phyloP scores from a whole-genome alignment of 257 asterid species.

The Petunia secreta region DNA sequence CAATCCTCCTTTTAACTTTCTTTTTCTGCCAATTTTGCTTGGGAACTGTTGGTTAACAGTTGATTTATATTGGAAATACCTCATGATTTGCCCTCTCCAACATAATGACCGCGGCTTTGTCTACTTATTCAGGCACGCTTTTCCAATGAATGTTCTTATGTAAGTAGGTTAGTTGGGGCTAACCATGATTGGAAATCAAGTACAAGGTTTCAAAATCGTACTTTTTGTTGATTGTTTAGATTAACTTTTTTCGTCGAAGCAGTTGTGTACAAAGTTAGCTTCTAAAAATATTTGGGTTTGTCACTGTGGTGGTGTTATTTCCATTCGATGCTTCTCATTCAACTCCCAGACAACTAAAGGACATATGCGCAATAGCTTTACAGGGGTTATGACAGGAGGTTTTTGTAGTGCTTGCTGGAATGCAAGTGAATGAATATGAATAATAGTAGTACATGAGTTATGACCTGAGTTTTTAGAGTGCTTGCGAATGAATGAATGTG shows the following conservation, averaged over 20 bases:
- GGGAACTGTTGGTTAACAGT: constrained; percentile 14
- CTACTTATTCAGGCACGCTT: not conserved
- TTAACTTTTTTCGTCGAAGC: not conserved
- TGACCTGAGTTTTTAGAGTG: too few species aligned
- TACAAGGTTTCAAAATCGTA: not conserved
- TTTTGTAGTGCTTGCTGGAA: too few species aligned
- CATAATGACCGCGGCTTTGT: not conserved
- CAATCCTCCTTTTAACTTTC: not conserved
- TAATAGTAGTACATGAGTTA: too few species aligned
- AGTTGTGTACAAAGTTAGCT: not conserved
- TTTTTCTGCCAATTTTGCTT: constrained; percentile 17
- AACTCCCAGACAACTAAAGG: too few species aligned
- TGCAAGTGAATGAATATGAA: too few species aligned
- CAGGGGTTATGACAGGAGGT: too few species aligned
- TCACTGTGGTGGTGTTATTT: not conserved
- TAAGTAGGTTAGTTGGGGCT: not conserved
- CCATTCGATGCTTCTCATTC: not conserved
- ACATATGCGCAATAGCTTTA: too few species aligned
- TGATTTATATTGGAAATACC: not conserved
- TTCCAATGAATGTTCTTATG: not conserved
- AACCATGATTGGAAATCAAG: not conserved
- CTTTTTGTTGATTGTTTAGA: not conserved
- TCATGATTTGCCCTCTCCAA: not conserved
- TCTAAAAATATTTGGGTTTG: too few species aligned
- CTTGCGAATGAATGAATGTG: too few species aligned